Percentiles rank a stretch among this genome's conserved stretches.
Evolutionary conservation across 2,329 filamentous ascomycete genomes (phyloP).

Genomic region (Talaromyces atroroseus): DNA sequence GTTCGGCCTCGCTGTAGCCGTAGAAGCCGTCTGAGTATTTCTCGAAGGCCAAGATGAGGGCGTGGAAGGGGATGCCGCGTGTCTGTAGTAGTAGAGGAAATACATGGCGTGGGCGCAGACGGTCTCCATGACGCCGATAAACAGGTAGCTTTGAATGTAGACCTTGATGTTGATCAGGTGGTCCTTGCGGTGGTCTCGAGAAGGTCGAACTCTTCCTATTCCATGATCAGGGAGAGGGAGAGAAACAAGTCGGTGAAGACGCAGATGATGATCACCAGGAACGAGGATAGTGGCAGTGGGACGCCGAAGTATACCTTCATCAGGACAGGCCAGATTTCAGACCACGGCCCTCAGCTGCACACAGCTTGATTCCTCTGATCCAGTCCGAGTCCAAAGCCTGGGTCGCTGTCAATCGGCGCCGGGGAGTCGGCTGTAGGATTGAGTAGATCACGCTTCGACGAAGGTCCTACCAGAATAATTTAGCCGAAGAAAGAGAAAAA

Average conservation of each 20-base stretch:
- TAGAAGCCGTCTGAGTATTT: slow-evolving; percentile 46
- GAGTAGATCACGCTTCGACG: slow-evolving; percentile 26
- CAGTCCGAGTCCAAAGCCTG: slow-evolving; percentile 24
- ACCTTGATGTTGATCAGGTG: slow-evolving; percentile 51
- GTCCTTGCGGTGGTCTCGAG: slow-evolving; percentile 46
- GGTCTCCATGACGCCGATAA: slow-evolving; percentile 50
- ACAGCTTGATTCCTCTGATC: slow-evolving; percentile 15
- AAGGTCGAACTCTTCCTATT: slow-evolving; percentile 52
- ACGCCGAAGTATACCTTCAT: slow-evolving; percentile 54
- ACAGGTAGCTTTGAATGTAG: slow-evolving; percentile 49
- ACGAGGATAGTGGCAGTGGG: slow-evolving; percentile 47
- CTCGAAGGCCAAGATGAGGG: slow-evolving; percentile 49
- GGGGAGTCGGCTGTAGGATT: slow-evolving; percentile 24
- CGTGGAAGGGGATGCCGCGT: slow-evolving; percentile 45
- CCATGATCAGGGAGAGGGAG: slow-evolving; percentile 50
- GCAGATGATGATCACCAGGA: slow-evolving; percentile 56
- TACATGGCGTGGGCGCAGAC: slow-evolving; percentile 49
- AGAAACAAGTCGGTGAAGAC: slow-evolving; percentile 53
- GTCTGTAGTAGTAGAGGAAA: slow-evolving; percentile 49
- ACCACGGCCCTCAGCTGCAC: slow-evolving; percentile 41
- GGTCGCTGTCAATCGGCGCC: slow-evolving; percentile 20
- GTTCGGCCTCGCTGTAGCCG: slow-evolving; percentile 43
- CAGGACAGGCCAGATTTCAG: slow-evolving; percentile 54
- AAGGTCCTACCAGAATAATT: slow-evolving; percentile 10
- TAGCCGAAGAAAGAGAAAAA: too few species aligned